Evolutionary conservation across 2,329 filamentous ascomycete genomes (phyloP).

Genomic region (Stagonosporopsis chrysanthemi): DNA sequence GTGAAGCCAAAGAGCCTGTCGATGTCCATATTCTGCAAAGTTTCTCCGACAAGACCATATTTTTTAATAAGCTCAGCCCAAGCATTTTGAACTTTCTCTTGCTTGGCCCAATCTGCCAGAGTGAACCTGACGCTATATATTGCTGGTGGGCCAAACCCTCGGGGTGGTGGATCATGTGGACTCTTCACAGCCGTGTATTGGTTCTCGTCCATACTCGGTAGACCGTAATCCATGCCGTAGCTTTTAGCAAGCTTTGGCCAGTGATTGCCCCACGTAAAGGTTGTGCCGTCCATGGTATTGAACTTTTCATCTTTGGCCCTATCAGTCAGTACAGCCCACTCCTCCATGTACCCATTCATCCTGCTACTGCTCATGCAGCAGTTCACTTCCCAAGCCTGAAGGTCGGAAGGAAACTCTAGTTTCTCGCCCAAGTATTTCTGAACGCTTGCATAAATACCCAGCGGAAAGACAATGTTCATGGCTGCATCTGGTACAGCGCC

Average conservation of each 20-base stretch:
- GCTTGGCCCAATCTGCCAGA: conserved; percentile 57
- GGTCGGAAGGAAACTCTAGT: conserved; percentile 56
- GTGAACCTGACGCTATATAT: conserved; percentile 52
- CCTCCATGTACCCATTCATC: conserved; percentile 61
- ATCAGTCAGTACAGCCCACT: conserved; percentile 58
- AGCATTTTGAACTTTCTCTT: conserved; percentile 52
- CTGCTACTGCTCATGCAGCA: conserved; percentile 54
- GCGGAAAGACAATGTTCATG: conserved; percentile 59
- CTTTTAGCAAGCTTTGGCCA: conserved; percentile 57
- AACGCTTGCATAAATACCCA: conserved; percentile 61
- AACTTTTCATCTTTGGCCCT: conserved; percentile 56
- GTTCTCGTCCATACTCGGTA: conserved; percentile 32
- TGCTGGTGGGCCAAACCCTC: conserved; percentile 54
- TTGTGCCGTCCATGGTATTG: conserved; percentile 57
- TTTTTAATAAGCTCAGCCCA: conserved; percentile 56
- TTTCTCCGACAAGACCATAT: conserved; percentile 52
- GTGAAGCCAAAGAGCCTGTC: conserved; percentile 58
- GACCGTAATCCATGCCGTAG: conserved; percentile 52
- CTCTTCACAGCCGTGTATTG: conserved; percentile 27
- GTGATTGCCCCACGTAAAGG: conserved; percentile 58
- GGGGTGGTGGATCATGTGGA: conserved; percentile 39
- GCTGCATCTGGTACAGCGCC: conserved; percentile 59
- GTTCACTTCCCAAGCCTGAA: conserved; percentile 55
- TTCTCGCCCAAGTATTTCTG: conserved; percentile 52
- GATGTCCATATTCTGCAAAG: conserved; percentile 52